phyloP scores from a whole-genome alignment of 805 yeast genomes.

The Wickerhamomyces tratensis region DNA sequence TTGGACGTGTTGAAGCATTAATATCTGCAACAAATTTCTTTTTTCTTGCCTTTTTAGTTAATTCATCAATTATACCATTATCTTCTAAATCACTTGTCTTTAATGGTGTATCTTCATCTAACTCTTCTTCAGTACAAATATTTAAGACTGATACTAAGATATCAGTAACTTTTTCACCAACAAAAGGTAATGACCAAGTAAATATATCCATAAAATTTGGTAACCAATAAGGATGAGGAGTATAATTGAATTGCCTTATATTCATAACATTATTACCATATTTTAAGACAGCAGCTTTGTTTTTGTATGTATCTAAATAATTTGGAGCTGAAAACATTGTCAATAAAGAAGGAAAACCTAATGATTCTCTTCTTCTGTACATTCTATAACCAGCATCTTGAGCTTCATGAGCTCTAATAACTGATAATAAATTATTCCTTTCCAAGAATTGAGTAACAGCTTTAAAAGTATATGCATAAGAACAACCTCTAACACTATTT shows the following conservation, averaged over 20 bases:
- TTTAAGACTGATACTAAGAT: conserved; percentile 84
- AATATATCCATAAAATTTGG: conserved; percentile 97
- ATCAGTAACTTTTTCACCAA: conserved; percentile 92
- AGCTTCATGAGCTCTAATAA: conserved; percentile 94
- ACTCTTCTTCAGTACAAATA: conserved; percentile 92
- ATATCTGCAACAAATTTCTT: background rate
- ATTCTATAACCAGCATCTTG: conserved; percentile 96
- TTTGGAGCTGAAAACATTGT: conserved; percentile 95
- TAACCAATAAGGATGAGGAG: conserved; percentile 95
- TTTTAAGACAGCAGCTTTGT: conserved; percentile 90
- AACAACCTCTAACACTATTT: conserved; percentile 83
- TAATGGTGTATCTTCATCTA: conserved; percentile 62
- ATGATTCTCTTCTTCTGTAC: conserved; percentile 74
- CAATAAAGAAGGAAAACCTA: conserved; percentile 84
- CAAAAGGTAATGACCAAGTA: conserved; percentile 96
- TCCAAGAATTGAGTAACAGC: conserved; percentile 71
- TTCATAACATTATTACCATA: conserved; percentile 91
- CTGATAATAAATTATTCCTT: conserved; percentile 67
- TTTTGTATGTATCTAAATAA: conserved; percentile 83
- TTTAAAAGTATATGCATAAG: conserved; percentile 76
- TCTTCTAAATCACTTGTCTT: conserved; percentile 24
- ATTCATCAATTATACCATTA: conserved; percentile 21
- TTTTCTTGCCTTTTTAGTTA: background rate
- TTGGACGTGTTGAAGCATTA: background rate
- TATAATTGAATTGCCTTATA: conserved; percentile 84